Base-by-base conservation (phyloP, 352 stramenopile species). In the Pythium plurisporium region DNA sequence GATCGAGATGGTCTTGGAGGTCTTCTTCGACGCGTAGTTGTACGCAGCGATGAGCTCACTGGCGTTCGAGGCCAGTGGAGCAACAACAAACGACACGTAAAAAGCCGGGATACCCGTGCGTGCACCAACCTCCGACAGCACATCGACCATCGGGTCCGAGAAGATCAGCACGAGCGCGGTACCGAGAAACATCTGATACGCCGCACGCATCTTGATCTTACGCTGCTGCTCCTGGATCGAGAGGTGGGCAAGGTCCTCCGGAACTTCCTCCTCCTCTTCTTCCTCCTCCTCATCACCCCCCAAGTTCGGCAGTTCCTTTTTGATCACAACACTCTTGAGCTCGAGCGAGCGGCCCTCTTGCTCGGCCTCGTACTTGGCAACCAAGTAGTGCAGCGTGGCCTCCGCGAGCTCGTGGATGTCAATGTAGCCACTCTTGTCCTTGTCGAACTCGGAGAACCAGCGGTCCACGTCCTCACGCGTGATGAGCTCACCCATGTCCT, bases 21-120 rank as follows among this genome's bases (percentile, higher is more conserved):
- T 99, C 75, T 99, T 99, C 79, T 99, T 99, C 33, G 89, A 74
- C 38, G 96, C 95, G 71, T 99, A 99, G 64, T 97, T 98, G 74
- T 98, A 98, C 31, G 90, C 94, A 20, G 96, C 94, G 64, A 99
- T 97, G 34, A 99, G 79, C 74, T 99, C 97, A 64, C 87, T 97
- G 20, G 96, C 95, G 82, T 99, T 99, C n/a, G 94, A 98, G 30
- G 96, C 96, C n/a, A 99, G 65, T 15, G 96, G 96, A 4, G 95
- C 95, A 29, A 98, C 74, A 17, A 99, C 89, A 60, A 99, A 99
- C 58, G 94, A 98, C 46, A 99, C 89, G 77, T 99, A 99, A 77
- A 99, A 99, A 14, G 94, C 79, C 23, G 86, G 82, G 49, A 99
- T 93, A 27, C 81, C 80, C 23, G 86, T 89, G 43, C 94, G 87